These are phyloP conservation scores for Cetraspora pellucida DNA, from an alignment of 192 early-diverging fungal species.

Conservation along the genomic window DNA sequence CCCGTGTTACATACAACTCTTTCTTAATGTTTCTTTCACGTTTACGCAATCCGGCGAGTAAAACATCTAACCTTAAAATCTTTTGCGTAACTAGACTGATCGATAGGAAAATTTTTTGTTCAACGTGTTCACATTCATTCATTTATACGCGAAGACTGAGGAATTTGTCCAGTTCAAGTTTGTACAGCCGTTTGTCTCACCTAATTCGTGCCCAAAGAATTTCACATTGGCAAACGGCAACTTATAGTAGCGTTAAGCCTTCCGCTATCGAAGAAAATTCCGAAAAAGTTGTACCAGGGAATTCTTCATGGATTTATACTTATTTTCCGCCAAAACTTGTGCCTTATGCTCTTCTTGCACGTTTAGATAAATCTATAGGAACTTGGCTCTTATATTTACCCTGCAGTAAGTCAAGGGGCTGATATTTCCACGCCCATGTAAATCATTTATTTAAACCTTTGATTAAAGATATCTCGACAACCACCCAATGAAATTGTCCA, in stretches of 20 bases:
- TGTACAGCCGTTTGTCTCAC: no score
- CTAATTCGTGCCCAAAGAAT: background rate
- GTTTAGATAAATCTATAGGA: conserved; percentile 90
- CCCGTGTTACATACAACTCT: no score
- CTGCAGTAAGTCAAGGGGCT: conserved; percentile 61
- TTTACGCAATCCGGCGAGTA: background rate
- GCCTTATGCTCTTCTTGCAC: conserved; percentile 74
- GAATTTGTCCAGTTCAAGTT: no score
- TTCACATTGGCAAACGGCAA: background rate
- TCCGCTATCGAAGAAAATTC: background rate
- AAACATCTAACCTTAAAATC: background rate
- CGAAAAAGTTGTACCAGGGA: background rate
- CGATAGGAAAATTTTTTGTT: background rate
- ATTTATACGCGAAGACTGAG: no score
- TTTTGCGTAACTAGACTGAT: background rate
- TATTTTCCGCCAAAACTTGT: conserved; percentile 56
- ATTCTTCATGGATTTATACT: conserved; percentile 48
- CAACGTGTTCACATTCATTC: background rate
- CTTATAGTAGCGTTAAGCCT: background rate
- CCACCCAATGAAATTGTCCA: no score
- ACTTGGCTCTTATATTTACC: conserved; percentile 93
- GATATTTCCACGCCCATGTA: no score
- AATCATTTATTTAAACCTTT: no score
- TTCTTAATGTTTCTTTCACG: background rate
- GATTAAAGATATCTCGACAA: no score